Percentiles rank a stretch among this genome's conserved stretches.
Conservation (phyloP, 345 rosid species). For the Salix suchowensis region DNA sequence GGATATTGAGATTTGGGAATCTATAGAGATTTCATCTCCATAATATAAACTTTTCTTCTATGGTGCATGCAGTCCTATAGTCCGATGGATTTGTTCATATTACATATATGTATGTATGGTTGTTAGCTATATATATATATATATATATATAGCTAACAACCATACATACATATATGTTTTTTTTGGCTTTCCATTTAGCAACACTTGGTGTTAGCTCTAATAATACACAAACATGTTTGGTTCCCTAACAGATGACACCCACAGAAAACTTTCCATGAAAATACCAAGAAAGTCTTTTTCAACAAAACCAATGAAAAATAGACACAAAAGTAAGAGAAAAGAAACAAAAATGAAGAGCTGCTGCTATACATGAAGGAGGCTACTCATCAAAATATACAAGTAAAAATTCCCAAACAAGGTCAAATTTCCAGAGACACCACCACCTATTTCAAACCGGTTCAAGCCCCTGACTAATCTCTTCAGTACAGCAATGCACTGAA, state of each 20-base stretch:
- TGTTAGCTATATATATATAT: no score
- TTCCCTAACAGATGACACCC: background rate
- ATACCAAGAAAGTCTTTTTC: background rate
- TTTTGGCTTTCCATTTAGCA: no score
- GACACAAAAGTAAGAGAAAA: background rate
- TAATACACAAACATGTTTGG: background rate
- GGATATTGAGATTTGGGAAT: no score
- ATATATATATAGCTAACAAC: no score
- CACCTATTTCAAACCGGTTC: conserved; percentile 16
- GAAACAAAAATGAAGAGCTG: background rate
- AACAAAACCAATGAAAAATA: background rate
- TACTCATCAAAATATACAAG: conserved; percentile 39
- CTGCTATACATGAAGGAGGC: conserved; percentile 40
- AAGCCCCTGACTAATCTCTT: conserved; percentile 25
- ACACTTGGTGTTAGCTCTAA: background rate
- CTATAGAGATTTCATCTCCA: no score
- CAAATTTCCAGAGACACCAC: conserved; percentile 19
- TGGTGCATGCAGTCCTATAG: no score
- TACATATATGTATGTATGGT: no score
- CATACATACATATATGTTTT: no score
- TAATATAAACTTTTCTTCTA: no score
- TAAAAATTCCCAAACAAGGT: conserved; percentile 18
- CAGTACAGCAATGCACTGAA: conserved; percentile 46
- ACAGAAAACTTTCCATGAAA: background rate
- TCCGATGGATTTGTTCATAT: no score